These are phyloP conservation scores for Raphanus raphanistrum DNA, from an alignment of 345 rosid species.

Conservation along the genomic window DNA sequence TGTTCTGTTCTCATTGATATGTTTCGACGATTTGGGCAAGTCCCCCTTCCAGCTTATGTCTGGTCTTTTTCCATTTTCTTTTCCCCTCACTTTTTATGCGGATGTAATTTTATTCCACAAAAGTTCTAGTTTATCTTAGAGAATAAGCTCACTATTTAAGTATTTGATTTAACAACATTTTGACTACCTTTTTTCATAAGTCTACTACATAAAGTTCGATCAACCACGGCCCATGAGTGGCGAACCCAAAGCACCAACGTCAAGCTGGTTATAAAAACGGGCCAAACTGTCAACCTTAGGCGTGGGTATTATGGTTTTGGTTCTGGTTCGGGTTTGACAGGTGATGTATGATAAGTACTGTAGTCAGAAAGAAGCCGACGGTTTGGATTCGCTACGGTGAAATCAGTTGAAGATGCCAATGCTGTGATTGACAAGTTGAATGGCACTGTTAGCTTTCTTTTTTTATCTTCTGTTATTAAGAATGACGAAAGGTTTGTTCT, in stretches of 20 bases:
- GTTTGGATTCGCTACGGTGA: slow-evolving; percentile 67
- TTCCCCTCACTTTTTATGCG: slow-evolving; percentile 1
- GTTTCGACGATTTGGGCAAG: slow-evolving; percentile 19
- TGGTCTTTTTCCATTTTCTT: not conserved
- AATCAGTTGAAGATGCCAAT: slow-evolving; percentile 78
- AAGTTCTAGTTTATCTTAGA: slow-evolving; percentile 18
- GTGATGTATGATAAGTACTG: not conserved
- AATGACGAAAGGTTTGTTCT: too few relatives aligned
- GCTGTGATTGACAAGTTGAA: slow-evolving; percentile 76
- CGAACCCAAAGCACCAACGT: too few relatives aligned
- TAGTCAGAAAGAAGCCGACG: not conserved
- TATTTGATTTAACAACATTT: not conserved
- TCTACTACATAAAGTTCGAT: not conserved
- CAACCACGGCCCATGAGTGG: too few relatives aligned
- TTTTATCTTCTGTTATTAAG: not conserved
- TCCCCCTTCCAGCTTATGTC: slow-evolving; percentile 21
- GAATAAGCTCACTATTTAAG: slow-evolving; percentile 13
- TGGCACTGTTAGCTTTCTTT: slow-evolving; percentile 55
- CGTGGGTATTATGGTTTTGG: too few relatives aligned
- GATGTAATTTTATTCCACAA: slow-evolving; percentile 29
- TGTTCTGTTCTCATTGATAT: not conserved
- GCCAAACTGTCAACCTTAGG: too few relatives aligned
- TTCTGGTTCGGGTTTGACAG: not conserved
- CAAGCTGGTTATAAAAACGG: too few relatives aligned
- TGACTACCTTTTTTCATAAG: not conserved